Conservation (phyloP, 164 flowering plant species). For the Magnolia officinalis region DNA sequence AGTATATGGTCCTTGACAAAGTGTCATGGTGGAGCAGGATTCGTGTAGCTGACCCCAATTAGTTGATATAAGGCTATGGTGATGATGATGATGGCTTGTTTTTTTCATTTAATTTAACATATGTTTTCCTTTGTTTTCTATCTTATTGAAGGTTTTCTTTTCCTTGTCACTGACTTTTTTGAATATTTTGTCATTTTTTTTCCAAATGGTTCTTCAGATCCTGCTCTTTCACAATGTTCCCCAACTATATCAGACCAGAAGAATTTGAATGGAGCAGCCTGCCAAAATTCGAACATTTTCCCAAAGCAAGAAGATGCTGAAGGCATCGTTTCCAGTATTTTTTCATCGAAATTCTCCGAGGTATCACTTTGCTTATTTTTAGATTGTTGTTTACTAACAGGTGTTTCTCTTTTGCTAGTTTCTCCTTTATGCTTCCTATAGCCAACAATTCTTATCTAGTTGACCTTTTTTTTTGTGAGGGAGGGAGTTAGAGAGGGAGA, state of each 20-base stretch:
- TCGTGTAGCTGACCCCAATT: neutral
- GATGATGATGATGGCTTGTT: no score
- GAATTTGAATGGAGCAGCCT: conserved; percentile 13
- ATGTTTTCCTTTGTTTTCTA: neutral
- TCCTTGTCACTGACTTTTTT: neutral
- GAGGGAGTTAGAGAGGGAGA: no score
- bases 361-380: conserved; percentile 16
- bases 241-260: conserved; percentile 17
- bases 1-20: neutral
- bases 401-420: no score
- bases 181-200: neutral
- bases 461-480: no score
- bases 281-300: conserved; percentile 8
- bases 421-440: no score
- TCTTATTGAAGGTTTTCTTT: neutral
- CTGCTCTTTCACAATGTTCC: conserved; percentile 39
- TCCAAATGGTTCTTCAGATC: conserved; percentile 44
- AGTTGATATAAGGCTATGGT: neutral
- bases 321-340: conserved; percentile 35
- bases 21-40: neutral
- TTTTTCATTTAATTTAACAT: no score
- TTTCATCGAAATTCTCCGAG: conserved; percentile 56
- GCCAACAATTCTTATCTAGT: neutral
- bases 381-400: neutral
- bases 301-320: conserved; percentile 41